Base-by-base conservation (phyloP, 441 rosid species). In the Sinapis alba region DNA sequence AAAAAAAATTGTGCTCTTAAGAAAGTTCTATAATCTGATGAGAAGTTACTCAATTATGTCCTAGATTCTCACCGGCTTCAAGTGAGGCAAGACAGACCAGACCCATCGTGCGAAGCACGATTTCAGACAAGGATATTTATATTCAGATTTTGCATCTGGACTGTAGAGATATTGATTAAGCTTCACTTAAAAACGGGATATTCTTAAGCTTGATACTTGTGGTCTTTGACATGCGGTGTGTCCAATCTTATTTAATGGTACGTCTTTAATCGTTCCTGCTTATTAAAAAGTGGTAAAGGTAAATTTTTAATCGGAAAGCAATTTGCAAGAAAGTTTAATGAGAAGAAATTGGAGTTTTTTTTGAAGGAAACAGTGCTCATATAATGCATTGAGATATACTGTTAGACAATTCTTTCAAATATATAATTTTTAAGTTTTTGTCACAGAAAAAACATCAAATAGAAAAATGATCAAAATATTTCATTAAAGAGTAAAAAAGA, bases 61-160 rank as follows among this genome's bases (percentile, higher is more conserved):
- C 1, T 53, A 36, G 12, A 56, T 43, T 74, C 72, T 45, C 58
- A 74, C 51, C 27, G 38, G 12, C 54, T 74, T 58, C 28, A 41
- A 38, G 11, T 68, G 73, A 75, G 56, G 43, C 45, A 68, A 75
- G 26, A 27, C n/a, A 68, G 56, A 45, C 9, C 24, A 38, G 56
- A 45, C 9, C 24, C 38, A 36, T 75, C 73, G 79, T 75, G 69
- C 63, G 41, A 69, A 59, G 57, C 79, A 76, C 65, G 79, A 76
- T 69, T 62, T 53, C 27, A 76, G 58, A 76, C 59, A 69, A n/a
- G 11, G 9, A 20, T 53, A 36, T 24, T 6, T 63, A 24, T 23
- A 38, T 73, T 7, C 36, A 23, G 38, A 61, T 67, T 75, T 68
- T 51, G 61, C 67, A n/a, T 62, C 58, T 36, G 69, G 56, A 50